Evolutionary conservation across 805 yeast species (phyloP).

Genomic region (Kodamaea kaohsiungensis): DNA sequence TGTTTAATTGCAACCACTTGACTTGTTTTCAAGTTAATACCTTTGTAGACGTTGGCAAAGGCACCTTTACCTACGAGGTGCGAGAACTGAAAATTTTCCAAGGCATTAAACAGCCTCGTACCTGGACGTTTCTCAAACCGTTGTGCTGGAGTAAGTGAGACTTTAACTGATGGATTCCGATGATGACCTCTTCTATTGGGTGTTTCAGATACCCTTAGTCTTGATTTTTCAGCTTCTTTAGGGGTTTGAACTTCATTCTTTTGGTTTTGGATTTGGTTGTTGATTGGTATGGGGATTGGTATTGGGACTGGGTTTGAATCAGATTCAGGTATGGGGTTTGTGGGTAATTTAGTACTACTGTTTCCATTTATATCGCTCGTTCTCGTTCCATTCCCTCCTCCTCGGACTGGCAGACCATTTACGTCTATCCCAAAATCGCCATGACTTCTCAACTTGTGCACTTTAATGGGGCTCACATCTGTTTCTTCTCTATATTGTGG

Average conservation of each 20-base stretch:
- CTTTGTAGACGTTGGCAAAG: slow-evolving; percentile 82
- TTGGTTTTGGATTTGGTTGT: background rate
- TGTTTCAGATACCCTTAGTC: background rate
- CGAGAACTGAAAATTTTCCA: slow-evolving; percentile 52
- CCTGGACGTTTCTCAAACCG: slow-evolving; percentile 46
- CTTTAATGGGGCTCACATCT: background rate
- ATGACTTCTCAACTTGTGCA: background rate
- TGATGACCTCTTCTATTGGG: slow-evolving; percentile 12
- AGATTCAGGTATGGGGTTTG: background rate
- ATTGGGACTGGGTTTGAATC: background rate
- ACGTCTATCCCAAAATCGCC: background rate
- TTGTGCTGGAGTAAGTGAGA: slow-evolving; percentile 54
- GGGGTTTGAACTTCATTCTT: background rate
- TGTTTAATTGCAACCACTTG: slow-evolving; percentile 81
- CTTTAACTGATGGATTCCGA: slow-evolving; percentile 35
- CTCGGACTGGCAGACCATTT: background rate
- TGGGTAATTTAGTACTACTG: background rate
- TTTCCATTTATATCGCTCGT: background rate
- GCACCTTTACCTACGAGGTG: slow-evolving; percentile 88
- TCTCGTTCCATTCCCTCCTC: background rate
- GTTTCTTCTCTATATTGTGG: background rate
- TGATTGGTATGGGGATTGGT: background rate
- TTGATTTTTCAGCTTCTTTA: background rate
- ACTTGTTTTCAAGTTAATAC: slow-evolving; percentile 63
- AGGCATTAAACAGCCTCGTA: slow-evolving; percentile 37